phyloP scores from a whole-genome alignment of 164 flowering plant species.

The Umbellularia californica region DNA sequence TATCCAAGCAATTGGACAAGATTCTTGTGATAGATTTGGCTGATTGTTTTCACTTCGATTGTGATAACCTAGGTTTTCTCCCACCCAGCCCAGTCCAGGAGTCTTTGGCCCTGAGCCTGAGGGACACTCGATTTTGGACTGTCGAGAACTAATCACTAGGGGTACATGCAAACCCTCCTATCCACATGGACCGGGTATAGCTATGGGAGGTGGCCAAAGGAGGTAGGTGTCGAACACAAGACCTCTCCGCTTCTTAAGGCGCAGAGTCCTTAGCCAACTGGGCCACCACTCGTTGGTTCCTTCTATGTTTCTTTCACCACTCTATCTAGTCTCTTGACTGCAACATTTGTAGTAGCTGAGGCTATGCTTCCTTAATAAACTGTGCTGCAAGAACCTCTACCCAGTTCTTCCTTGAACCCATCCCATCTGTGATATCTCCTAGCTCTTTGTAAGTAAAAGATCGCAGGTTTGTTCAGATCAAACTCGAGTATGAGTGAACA shows the following conservation, averaged over 20 bases:
- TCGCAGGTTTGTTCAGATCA: not conserved
- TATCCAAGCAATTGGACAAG: slow-evolving; percentile 20
- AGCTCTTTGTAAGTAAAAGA: slow-evolving; percentile 21
- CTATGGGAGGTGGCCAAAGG: no score
- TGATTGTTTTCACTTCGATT: slow-evolving; percentile 19
- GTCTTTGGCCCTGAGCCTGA: no score
- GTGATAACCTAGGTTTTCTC: no score
- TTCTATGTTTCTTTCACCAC: slow-evolving; percentile 10
- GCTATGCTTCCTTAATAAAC: slow-evolving; percentile 17
- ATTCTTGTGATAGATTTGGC: slow-evolving; percentile 24
- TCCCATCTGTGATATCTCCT: slow-evolving; percentile 17
- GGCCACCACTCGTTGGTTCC: not conserved
- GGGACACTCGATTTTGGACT: no score
- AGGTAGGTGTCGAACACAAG: no score
- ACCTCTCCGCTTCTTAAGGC: no score
- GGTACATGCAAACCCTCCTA: no score
- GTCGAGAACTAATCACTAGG: no score
- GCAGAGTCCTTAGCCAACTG: no score
- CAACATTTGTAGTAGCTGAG: slow-evolving; percentile 1
- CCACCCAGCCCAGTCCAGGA: no score
- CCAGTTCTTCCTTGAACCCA: slow-evolving; percentile 14
- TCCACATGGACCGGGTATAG: no score
- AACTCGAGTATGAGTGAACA: not conserved
- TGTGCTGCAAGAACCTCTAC: slow-evolving; percentile 5
- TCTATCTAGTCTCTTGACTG: slow-evolving; percentile 19